phyloP scores from a whole-genome alignment of 768 basidiomycete genomes.

The Lyophyllum semitale region DNA sequence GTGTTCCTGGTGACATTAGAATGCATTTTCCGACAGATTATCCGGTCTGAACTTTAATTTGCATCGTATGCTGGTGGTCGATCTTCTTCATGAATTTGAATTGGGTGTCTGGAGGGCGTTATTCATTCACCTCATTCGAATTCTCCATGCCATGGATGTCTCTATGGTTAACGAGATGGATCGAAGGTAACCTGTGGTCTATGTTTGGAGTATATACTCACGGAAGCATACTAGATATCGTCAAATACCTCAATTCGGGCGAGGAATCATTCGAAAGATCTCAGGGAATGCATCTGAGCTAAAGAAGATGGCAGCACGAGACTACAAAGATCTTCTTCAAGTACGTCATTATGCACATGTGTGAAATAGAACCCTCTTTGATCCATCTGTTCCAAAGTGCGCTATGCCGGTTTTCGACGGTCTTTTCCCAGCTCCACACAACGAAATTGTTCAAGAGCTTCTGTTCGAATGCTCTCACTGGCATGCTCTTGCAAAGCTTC shows the following conservation, averaged over 20 bases:
- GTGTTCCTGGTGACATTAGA: not conserved
- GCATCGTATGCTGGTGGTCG: slow-evolving; percentile 27
- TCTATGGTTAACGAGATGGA: slow-evolving; percentile 28
- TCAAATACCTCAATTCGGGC: not conserved
- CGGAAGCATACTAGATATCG: not conserved
- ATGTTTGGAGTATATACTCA: not conserved
- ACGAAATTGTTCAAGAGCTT: too few relatives aligned
- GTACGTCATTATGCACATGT: not conserved
- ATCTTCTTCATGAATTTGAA: too few relatives aligned
- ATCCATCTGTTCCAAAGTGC: not conserved
- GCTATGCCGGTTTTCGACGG: too few relatives aligned
- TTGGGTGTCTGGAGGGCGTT: too few relatives aligned
- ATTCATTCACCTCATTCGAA: slow-evolving; percentile 41
- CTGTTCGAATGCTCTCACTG: too few relatives aligned
- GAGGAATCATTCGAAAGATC: not conserved
- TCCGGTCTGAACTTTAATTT: slow-evolving; percentile 21
- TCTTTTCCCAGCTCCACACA: too few relatives aligned
- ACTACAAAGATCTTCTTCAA: not conserved
- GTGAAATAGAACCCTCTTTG: not conserved
- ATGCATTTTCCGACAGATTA: not conserved
- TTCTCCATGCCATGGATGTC: slow-evolving; percentile 39
- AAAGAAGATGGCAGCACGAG: not conserved
- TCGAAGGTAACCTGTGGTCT: not conserved
- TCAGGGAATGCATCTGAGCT: not conserved
- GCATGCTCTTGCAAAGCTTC: too few relatives aligned